Conservation (phyloP, 169 alveolate genomes). For the Plasmodium knowlesi region DNA sequence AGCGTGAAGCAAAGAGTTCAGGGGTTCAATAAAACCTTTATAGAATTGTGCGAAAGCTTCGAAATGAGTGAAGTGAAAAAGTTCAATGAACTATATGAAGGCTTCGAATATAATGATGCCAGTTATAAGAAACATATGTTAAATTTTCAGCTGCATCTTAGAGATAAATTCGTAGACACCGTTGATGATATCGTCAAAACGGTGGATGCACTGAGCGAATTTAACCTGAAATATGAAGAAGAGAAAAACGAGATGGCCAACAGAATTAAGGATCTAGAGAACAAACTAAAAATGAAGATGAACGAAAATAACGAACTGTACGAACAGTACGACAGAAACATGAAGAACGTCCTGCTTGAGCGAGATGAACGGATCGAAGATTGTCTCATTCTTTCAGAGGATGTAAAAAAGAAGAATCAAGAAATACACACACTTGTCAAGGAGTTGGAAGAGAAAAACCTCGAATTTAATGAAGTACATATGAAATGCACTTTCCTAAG, state of each 20-base stretch:
- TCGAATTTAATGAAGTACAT: constrained; percentile 51
- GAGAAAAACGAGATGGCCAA: constrained; percentile 58
- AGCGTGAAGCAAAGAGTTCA: constrained; percentile 39
- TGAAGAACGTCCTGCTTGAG: constrained; percentile 38
- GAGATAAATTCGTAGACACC: neutral
- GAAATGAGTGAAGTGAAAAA: constrained; percentile 65
- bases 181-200: constrained; percentile 47
- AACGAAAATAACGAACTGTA: constrained; percentile 52
- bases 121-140: constrained; percentile 47
- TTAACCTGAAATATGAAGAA: constrained; percentile 52
- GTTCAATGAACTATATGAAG: constrained; percentile 49
- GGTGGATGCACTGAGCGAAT: constrained; percentile 31
- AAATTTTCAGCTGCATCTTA: constrained; percentile 31
- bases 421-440: constrained; percentile 56
- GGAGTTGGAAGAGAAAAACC: constrained; percentile 64
- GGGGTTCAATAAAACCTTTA: constrained; percentile 62
- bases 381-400: constrained; percentile 67
- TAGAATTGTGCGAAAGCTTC: constrained; percentile 71
- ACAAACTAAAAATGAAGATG: constrained; percentile 53
- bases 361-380: constrained; percentile 68
- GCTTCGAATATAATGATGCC: constrained; percentile 54
- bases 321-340: constrained; percentile 64
- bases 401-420: constrained; percentile 56
- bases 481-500: constrained; percentile 67
- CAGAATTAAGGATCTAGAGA: constrained; percentile 65